Evolutionary conservation across 805 yeast species (phyloP).

Genomic region (Metschnikowia koreensis): DNA sequence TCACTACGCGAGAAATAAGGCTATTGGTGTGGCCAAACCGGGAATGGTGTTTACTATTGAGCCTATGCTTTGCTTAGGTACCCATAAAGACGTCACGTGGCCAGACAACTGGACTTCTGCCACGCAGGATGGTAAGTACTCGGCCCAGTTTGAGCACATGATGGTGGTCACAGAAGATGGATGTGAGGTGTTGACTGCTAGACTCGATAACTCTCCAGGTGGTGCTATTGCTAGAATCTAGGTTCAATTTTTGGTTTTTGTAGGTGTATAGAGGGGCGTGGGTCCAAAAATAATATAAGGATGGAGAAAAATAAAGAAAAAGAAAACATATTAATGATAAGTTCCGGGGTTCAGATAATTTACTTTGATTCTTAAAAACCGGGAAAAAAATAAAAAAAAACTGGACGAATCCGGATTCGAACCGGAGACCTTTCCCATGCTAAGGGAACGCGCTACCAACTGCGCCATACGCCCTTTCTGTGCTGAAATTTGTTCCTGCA

Average conservation of each 20-base stretch:
- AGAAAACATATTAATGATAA: no score
- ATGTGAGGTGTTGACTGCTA: constrained; percentile 82
- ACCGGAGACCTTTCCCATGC: constrained; percentile 79
- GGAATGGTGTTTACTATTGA: constrained; percentile 97
- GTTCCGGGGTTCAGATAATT: background rate
- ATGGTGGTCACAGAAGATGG: constrained; percentile 91
- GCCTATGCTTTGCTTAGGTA: constrained; percentile 92
- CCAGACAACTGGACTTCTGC: constrained; percentile 97
- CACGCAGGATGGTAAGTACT: constrained; percentile 83
- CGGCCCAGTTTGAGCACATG: constrained; percentile 97
- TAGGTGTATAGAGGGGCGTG: no score
- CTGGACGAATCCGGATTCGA: constrained; percentile 76
- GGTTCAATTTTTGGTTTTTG: background rate
- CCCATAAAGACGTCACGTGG: constrained; percentile 81
- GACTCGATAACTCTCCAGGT: constrained; percentile 82
- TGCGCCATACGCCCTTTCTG: constrained; percentile 68
- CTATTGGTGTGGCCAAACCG: constrained; percentile 89
- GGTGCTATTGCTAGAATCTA: constrained; percentile 55
- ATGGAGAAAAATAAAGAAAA: background rate
- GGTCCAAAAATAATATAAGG: background rate
- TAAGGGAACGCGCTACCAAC: constrained; percentile 41
- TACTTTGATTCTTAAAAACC: no score
- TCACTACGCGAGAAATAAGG: constrained; percentile 91
- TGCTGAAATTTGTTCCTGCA: background rate
- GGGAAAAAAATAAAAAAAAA: constrained; percentile 24